Percentiles rank a stretch among this genome's conserved stretches.
These are phyloP conservation scores for Yarrowia sp. DNA, from an alignment of 805 yeast species.

Conservation along the genomic window DNA sequence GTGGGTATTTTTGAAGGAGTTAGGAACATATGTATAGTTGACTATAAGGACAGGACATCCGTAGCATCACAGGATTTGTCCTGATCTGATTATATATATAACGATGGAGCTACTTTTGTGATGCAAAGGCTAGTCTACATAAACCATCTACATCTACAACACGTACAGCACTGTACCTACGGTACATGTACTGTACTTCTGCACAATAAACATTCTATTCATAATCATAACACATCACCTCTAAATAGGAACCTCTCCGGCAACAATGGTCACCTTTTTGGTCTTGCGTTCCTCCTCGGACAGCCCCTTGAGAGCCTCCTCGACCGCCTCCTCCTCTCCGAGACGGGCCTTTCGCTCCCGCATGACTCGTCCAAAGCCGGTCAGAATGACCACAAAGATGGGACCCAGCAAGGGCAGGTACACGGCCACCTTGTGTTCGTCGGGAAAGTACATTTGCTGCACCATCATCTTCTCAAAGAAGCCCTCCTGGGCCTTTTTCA, in stretches of 20 bases:
- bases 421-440: slow-evolving; percentile 92
- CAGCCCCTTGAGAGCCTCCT: background rate
- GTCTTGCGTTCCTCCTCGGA: background rate
- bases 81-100: too few relatives aligned
- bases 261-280: background rate
- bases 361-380: slow-evolving; percentile 36
- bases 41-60: too few relatives aligned
- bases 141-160: too few relatives aligned
- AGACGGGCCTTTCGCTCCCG: slow-evolving; percentile 29
- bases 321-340: background rate
- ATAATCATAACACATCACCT: too few relatives aligned
- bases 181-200: too few relatives aligned
- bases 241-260: background rate
- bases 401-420: slow-evolving; percentile 91
- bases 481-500: slow-evolving; percentile 63
- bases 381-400: slow-evolving; percentile 54
- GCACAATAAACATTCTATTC: too few relatives aligned
- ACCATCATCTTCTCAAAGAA: slow-evolving; percentile 95
- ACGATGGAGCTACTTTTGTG: too few relatives aligned
- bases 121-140: too few relatives aligned
- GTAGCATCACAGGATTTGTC: too few relatives aligned
- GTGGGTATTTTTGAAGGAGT: too few relatives aligned
- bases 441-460: slow-evolving; percentile 91
- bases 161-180: too few relatives aligned
- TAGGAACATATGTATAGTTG: too few relatives aligned